Conservation (phyloP, 805 yeast species). For the Yamadazyma sp. region DNA sequence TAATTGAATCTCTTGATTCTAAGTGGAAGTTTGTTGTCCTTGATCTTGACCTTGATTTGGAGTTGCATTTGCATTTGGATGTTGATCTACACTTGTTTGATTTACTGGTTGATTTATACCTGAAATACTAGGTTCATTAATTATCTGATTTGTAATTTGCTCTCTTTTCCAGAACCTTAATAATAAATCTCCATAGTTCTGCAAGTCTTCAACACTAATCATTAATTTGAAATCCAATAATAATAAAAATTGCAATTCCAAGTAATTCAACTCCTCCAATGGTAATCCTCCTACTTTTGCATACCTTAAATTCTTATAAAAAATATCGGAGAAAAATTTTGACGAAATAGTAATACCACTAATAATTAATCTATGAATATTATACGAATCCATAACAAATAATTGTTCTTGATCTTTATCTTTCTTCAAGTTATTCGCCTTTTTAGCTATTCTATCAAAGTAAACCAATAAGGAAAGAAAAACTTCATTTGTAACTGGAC, state of each 20-base stretch:
- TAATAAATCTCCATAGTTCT: slow-evolving; percentile 82
- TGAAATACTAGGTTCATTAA: slow-evolving; percentile 11
- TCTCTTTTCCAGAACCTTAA: slow-evolving; percentile 82
- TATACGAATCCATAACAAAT: slow-evolving; percentile 94
- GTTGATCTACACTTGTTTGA: too few relatives aligned
- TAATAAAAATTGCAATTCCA: slow-evolving; percentile 85
- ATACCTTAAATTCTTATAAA: slow-evolving; percentile 89
- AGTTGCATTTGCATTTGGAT: too few relatives aligned
- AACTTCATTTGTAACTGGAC: slow-evolving; percentile 98
- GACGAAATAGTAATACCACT: slow-evolving; percentile 95
- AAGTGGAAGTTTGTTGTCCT: too few relatives aligned
- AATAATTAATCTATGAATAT: slow-evolving; percentile 89
- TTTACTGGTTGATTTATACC: too few relatives aligned
- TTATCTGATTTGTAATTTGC: slow-evolving; percentile 44
- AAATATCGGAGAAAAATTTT: slow-evolving; percentile 90
- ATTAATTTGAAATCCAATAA: slow-evolving; percentile 82
- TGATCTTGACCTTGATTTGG: too few relatives aligned
- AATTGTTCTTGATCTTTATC: slow-evolving; percentile 47
- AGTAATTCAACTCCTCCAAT: slow-evolving; percentile 84
- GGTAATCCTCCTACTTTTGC: slow-evolving; percentile 97
- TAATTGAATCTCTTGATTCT: too few relatives aligned
- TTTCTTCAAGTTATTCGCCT: slow-evolving; percentile 54
- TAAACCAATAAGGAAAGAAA: slow-evolving; percentile 86
- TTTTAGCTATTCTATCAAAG: slow-evolving; percentile 88
- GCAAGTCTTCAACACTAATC: slow-evolving; percentile 87